A percentile compares a stretch with the other conserved stretches of the same genome.
Evolutionary conservation across 768 basidiomycete species (phyloP).

Genomic region (Rhizopogon sp.): DNA sequence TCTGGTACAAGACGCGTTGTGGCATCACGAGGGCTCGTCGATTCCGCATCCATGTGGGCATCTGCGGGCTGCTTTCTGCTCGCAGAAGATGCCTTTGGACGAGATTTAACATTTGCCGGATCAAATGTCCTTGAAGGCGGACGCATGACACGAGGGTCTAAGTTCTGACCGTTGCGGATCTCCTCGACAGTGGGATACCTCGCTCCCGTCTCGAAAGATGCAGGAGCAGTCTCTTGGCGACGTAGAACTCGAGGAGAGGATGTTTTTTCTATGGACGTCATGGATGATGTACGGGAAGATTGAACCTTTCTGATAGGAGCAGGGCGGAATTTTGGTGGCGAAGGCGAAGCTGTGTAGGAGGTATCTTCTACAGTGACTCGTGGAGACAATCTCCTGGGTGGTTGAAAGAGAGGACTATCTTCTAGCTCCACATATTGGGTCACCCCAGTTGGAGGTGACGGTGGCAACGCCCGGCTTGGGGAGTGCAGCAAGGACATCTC

Average conservation of each 20-base stretch:
- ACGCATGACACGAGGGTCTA: conserved; percentile 24
- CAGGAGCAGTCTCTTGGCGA: conserved; percentile 7
- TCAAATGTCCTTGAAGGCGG: conserved; percentile 20
- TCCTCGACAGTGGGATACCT: conserved; percentile 16
- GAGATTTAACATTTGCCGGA: conserved; percentile 20
- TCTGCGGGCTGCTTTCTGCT: background rate
- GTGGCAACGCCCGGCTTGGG: conserved; percentile 1
- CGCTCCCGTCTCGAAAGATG: conserved; percentile 11
- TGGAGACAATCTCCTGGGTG: conserved; percentile 8
- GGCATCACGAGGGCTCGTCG: background rate
- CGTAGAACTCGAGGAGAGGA: conserved; percentile 3
- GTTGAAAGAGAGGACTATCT: conserved; percentile 7
- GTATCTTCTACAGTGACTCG: conserved; percentile 11
- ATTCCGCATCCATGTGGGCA: background rate
- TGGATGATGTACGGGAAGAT: background rate
- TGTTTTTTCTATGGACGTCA: conserved; percentile 8
- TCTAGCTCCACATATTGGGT: conserved; percentile 18
- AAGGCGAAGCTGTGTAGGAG: conserved; percentile 11
- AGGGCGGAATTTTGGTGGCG: background rate
- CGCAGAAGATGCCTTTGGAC: conserved; percentile 8
- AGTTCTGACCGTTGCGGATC: conserved; percentile 5
- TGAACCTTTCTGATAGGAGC: conserved; percentile 8
- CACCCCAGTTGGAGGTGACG: conserved; percentile 22
- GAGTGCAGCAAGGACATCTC: background rate
- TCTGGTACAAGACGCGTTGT: background rate